Base-by-base conservation (phyloP, 2,329 filamentous ascomycete genomes). In the Dactylonectria macrodidyma region DNA sequence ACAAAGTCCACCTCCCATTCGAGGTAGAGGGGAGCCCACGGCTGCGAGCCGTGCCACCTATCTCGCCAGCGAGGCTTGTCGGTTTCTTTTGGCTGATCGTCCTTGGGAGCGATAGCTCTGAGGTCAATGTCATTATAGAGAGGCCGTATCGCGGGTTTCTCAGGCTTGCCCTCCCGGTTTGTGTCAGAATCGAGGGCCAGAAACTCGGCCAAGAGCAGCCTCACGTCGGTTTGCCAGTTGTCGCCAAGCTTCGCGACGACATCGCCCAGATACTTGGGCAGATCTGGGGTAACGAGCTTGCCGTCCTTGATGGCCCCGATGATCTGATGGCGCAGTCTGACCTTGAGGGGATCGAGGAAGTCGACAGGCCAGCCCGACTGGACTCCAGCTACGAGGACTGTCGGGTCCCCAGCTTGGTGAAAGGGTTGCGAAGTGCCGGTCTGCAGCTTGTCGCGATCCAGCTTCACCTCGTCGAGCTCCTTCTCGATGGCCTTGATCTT, bases 1-100 rank as follows among this genome's bases (percentile, higher is more conserved):
- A 71, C 76, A 67, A 84, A 85, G 56, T 55, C 75, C 2, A 68
- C 78, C 66, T 84, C 81, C 83, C 82, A 85, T 69, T 85, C 84
- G 3, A 81, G 54, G 51, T 78, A 85, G 1, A 84, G 72, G 0
- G 83, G 83, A 38, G 78, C 78, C 77, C 77, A 84, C 0, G 82
- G 78, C 59, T 85, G 81, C 0, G 67, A 71, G 48, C 75, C 59
- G 2, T 63, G 70, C 81, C 81, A 83, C 2, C 61, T 71, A 61
- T 81, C 80, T 3, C 80, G 67, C 81, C 81, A 84, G 4, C 36
- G 36, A 14, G 11, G 5, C 5, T 12, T 14, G 5, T 41, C 36
- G 9, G 36, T 14, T 14, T 12, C 36, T 14, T 41, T 41, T 36
- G 34, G 34, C 34, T 36, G 34, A 11, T 36, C 34, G 11, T 36